A percentile compares a stretch with the other conserved stretches of the same genome.
Evolutionary conservation across 257 asterid species (phyloP).

Genomic region (Voacanga thouarsii): DNA sequence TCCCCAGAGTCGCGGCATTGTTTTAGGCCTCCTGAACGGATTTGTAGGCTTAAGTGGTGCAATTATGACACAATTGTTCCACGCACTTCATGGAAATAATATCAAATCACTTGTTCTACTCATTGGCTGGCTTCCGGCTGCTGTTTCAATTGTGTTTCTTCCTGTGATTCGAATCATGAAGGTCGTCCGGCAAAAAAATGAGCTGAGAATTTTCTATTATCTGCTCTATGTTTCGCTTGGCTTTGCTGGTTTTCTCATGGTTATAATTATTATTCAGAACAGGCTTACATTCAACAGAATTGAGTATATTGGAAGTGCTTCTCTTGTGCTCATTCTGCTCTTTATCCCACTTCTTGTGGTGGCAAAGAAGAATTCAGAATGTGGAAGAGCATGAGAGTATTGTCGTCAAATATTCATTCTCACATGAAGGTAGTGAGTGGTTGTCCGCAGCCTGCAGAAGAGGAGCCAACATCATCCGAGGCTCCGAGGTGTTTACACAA

Average conservation of each 20-base stretch:
- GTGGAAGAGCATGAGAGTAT: conserved; percentile 19
- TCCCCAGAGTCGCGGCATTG: conserved; percentile 47
- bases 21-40: conserved; percentile 46
- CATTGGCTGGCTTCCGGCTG: conserved; percentile 54
- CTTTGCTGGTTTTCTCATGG: conserved; percentile 42
- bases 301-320: conserved; percentile 31
- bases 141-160: conserved; percentile 35
- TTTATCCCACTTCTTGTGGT: conserved; percentile 28
- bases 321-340: conserved; percentile 33
- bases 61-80: conserved; percentile 43
- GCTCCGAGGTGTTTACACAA: neutral
- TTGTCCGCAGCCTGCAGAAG: neutral
- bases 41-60: conserved; percentile 59
- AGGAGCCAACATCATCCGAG: neutral
- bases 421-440: conserved; percentile 12
- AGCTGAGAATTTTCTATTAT: conserved; percentile 34
- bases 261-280: conserved; percentile 34
- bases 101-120: conserved; percentile 36
- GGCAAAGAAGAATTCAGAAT: conserved; percentile 29
- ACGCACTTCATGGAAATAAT: conserved; percentile 42
- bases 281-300: conserved; percentile 13
- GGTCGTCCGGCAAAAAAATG: conserved; percentile 21
- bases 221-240: conserved; percentile 34
- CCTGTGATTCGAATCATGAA: conserved; percentile 32
- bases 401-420: neutral